Base-by-base conservation (phyloP, 495 filamentous ascomycete genomes). In the Xylaria venustula region DNA sequence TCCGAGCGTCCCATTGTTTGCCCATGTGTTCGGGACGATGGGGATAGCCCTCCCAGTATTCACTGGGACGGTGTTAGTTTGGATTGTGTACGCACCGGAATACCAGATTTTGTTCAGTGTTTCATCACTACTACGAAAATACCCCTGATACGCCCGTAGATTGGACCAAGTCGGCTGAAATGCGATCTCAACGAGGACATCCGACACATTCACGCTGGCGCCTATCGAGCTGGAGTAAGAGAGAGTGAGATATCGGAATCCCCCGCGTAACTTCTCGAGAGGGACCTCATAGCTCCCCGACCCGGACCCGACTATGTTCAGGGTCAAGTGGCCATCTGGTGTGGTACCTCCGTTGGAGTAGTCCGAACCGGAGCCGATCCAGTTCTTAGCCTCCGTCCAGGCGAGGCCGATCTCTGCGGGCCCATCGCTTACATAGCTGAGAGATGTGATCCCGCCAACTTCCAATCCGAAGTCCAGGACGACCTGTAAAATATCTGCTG, bases 101-200 rank as follows among this genome's bases (percentile, higher is more conserved):
- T 88, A 88, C 83, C 83, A 87, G 26, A 87, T 81, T 23, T 75
- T 75, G 59, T 88, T 87, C 50, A 89, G 75, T 28, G 82, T 66
- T 25, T 85, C 79, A 67, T 87, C 84, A 58, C 74, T 80, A 62
- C 76, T 81, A 60, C 86, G 79, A 59, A 88, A 89, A 58, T 87
- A 88, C 15, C 85, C 86, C 63, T 85, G 82, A 45, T 87, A 87
- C 2, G 84, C 85, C 19, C 75, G 74, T n/a, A 87, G 73, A 63
- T 87, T 85, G 6, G 85, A 78, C 85, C 85, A 87, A 4, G 86
- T 87, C 11, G 86, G 86, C 52, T 87, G 83, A 60, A 88, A 88
- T 3, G 68, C 74, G 17, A 87, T 66, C 47, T 84, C 80, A 19
- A 86, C 60, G 37, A 58, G 73, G 17, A 86, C 62, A 49, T 79